Evolutionary conservation across 148 eudicot species (phyloP), one percentile per base, ranked within the genome.

Genomic region (Polygonum maritimum): DNA sequence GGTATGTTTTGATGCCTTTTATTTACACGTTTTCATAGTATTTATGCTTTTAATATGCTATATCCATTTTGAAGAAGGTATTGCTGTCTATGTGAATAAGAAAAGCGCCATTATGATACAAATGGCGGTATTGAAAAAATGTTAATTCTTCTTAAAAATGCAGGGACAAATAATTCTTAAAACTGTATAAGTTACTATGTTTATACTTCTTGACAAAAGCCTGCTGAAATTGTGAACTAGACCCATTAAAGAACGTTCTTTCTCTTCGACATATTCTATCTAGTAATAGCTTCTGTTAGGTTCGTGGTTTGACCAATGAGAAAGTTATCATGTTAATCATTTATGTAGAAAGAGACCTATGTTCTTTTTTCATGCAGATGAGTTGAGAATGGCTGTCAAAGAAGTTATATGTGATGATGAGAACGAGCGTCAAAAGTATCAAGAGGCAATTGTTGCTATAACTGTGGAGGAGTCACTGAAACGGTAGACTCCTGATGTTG

Each of bases 361-460:
- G 21, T 1, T 75, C 3, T 8, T 8, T 47, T 74, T 7, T 76
- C 38, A 19, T 83, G 78, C 88, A 94, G 98, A 94, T 90, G 96
- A 92, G 74, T 78, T 94, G 49, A 78, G 97, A 79, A 83, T 90
- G 84, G 97, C 97, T 76, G 93, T 94, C 44, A 94, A 92, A 81
- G 98, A 92, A 84, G 96, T 89, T 55, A 85, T 94, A 54, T 94
- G 98, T 81, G 93, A 88, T 33, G 86, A 84, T 75, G 83, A 81
- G 11, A 84, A 85, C 19, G 97, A 90, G 76, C 87, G 83, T 16
- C 76, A 38, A 19, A 79, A 78, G 69, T 89, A 87, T 76, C 82
- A 90, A 87, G 98, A 90, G 83, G 98, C 98, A 65, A 75, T 94
- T 78, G 77, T 88, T 79, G 96, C 97, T 76, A 92, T 94, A 57